Percentiles rank a stretch among this genome's conserved stretches.
Evolutionary conservation across 805 yeast genomes (phyloP).

Genomic region (Clavispora santaluciae): DNA sequence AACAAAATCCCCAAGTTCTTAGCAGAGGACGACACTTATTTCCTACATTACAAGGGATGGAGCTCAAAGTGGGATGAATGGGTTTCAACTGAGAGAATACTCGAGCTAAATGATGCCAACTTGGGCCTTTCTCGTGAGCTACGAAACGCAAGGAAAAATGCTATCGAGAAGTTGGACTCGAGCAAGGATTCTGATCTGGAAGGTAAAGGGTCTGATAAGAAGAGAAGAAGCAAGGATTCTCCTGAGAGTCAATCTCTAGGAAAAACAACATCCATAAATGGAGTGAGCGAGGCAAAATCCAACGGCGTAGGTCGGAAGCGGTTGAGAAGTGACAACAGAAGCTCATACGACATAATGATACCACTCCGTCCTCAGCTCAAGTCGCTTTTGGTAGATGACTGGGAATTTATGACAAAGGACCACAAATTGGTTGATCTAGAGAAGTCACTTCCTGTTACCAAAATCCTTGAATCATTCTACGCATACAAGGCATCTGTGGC

Average conservation of each 20-base stretch:
- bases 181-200: conserved; percentile 10
- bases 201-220: conserved; percentile 3
- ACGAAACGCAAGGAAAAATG: conserved; percentile 15
- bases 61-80: conserved; percentile 95
- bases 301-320: conserved; percentile 8
- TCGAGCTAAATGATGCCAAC: conserved; percentile 67
- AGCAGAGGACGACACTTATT: conserved; percentile 42
- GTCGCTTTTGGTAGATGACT: conserved; percentile 76
- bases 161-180: conserved; percentile 15
- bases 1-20: conserved; percentile 24
- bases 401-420: conserved; percentile 87
- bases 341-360: conserved; percentile 45
- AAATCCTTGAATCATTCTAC: conserved; percentile 51
- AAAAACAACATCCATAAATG: conserved; percentile 3
- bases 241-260: conserved; percentile 17
- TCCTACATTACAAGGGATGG: conserved; percentile 94
- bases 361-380: conserved; percentile 65
- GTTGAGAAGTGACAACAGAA: conserved; percentile 17
- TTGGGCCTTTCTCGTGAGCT: conserved; percentile 33
- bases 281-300: conserved; percentile 1
- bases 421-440: conserved; percentile 69
- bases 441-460: conserved; percentile 45
- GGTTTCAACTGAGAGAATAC: conserved; percentile 68
- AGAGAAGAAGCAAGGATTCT: conserved; percentile 6
- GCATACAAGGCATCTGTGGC: conserved; percentile 15